phyloP scores from a whole-genome alignment of 257 asterid species.

The Solanum sejunctum region DNA sequence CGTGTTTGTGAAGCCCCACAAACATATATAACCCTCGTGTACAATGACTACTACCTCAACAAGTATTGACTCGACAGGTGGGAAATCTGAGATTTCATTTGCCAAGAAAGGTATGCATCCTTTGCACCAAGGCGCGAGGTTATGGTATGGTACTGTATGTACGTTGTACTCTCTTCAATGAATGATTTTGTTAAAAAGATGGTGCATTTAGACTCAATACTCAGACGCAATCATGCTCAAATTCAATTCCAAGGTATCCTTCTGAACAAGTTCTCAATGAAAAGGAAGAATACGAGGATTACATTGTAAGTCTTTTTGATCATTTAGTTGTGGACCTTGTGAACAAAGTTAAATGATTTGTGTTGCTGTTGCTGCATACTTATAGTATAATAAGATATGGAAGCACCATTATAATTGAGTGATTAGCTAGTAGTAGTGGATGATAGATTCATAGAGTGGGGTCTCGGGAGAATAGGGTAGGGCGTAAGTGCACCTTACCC shows the following conservation, averaged over 20 bases:
- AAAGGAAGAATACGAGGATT: not conserved
- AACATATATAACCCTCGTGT: constrained; percentile 43
- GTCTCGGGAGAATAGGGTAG: accelerated
- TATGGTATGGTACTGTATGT: constrained; percentile 22
- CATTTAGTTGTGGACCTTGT: not conserved
- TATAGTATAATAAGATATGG: not conserved
- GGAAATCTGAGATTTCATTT: constrained; percentile 66
- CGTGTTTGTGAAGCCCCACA: constrained; percentile 28
- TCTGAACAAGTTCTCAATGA: not conserved
- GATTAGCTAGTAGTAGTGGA: not conserved
- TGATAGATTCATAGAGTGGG: not conserved
- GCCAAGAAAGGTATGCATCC: constrained; percentile 38
- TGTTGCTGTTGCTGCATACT: not conserved
- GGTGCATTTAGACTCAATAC: not conserved
- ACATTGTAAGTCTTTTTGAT: not conserved
- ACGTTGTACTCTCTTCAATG: not conserved
- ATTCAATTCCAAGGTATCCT: not conserved
- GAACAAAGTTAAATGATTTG: not conserved
- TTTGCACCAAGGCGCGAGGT: constrained; percentile 53
- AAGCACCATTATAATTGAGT: not conserved
- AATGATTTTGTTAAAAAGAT: not conserved
- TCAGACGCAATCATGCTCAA: not conserved
- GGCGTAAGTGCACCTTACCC: not conserved
- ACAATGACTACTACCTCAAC: constrained; percentile 48
- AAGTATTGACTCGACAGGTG: constrained; percentile 59